Percentiles rank a stretch among this genome's conserved stretches.
Evolutionary conservation across 2,329 filamentous ascomycete genomes (phyloP).

Genomic region (Fonsecaea nubica): DNA sequence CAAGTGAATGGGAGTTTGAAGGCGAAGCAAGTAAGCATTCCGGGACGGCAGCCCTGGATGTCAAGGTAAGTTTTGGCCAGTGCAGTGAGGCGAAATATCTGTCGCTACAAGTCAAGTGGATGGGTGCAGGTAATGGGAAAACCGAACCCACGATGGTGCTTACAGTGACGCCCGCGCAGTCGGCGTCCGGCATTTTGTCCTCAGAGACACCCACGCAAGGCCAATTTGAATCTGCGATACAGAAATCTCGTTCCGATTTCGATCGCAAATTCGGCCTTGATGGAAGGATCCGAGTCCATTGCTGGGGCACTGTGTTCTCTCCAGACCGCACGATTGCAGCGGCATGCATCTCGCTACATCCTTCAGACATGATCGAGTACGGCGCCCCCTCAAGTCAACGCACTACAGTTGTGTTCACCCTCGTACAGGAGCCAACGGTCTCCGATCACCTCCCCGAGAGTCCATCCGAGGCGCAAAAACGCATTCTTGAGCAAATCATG

Average conservation of each 20-base stretch:
- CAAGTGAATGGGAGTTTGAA: slow-evolving; percentile 15
- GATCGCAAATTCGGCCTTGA: slow-evolving; percentile 59
- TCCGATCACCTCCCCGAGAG: background rate
- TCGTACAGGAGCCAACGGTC: background rate
- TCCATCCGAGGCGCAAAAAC: slow-evolving; percentile 16
- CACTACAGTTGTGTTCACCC: slow-evolving; percentile 25
- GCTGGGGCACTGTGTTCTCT: slow-evolving; percentile 60
- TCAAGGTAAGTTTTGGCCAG: slow-evolving; percentile 29
- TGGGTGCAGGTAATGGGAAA: background rate
- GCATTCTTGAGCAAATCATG: slow-evolving; percentile 23
- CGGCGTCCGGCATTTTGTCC: background rate
- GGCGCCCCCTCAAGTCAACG: slow-evolving; percentile 26
- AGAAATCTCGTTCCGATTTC: slow-evolving; percentile 45
- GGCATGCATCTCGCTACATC: slow-evolving; percentile 60
- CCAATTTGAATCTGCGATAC: slow-evolving; percentile 23
- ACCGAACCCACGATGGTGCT: background rate
- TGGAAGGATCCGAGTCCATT: slow-evolving; percentile 56
- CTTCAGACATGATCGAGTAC: slow-evolving; percentile 65
- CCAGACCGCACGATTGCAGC: slow-evolving; percentile 55
- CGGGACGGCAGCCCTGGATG: background rate
- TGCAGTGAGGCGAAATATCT: slow-evolving; percentile 18
- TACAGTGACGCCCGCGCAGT: slow-evolving; percentile 10
- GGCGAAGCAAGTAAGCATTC: background rate
- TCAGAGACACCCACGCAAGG: background rate
- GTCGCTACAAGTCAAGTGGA: slow-evolving; percentile 11